Evolutionary conservation across 2,329 filamentous ascomycete species (phyloP), one percentile per base, ranked within the genome.

Genomic region (Colletotrichum sp.): DNA sequence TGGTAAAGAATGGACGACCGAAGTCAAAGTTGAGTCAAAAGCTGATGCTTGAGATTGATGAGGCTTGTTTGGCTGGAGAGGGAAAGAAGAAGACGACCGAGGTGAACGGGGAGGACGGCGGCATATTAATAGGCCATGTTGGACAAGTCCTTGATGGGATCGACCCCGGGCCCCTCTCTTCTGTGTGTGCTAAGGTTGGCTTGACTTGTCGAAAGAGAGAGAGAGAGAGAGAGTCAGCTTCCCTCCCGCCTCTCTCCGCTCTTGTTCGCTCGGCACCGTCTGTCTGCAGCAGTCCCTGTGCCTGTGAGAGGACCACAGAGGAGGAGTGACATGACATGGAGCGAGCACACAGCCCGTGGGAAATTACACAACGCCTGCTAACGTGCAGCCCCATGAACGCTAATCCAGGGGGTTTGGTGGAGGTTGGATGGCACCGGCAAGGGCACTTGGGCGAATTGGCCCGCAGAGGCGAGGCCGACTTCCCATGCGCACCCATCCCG

Each of bases 1-100:
- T 84, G 80, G 71, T 81, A 89, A 90, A 88, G 89, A 90, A 85
- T 90, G 89, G 89, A 90, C 89, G 89, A 90, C 89, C 88, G 87
- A 89, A 86, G 88, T 90, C 88, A 90, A 85, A 79, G 74, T 77
- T 81, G 85, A 86, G 85, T 85, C 83, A 84, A 84, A 82, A 81
- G 82, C 83, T 78, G 80, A 78, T 77, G 81, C 81, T 83, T 75
- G 72, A 73, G 83, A 82, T 81, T 83, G 79, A 82, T 80, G 79
- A 81, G 85, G 86, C 85, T 87, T 83, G 82, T 84, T 83, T 83
- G 83, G 87, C 86, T 89, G 86, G 80, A 78, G 84, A 85, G 78
- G 76, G 79, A 81, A 78, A 79, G 79, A 78, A 78, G 79, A 81
- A 82, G 55, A 71, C 30, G 67, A 65, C 76, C 76, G 77, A 76